phyloP scores from a whole-genome alignment of 2,329 filamentous ascomycete species.

The Penicillium sp. region DNA sequence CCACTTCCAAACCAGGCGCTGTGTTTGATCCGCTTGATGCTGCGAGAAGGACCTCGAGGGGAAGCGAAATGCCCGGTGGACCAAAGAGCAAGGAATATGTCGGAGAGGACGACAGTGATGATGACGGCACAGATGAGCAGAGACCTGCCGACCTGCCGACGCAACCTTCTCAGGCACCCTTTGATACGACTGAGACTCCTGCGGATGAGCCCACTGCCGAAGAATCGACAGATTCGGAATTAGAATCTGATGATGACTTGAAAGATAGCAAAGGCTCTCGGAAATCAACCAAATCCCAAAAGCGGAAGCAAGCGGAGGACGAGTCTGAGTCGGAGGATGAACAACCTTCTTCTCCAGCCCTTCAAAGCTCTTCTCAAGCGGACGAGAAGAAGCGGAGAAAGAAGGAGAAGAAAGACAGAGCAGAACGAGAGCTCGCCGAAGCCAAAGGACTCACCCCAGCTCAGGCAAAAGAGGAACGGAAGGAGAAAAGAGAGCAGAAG shows the following conservation, averaged over 20 bases:
- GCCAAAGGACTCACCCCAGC: background rate
- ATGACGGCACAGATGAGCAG: background rate
- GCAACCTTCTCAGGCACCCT: background rate
- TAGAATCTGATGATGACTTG: background rate
- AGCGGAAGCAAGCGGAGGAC: background rate
- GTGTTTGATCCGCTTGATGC: slow-evolving; percentile 26
- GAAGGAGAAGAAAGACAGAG: slow-evolving; percentile 10
- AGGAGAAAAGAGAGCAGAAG: slow-evolving; percentile 1
- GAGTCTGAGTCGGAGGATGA: background rate
- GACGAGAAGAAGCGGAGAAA: slow-evolving; percentile 13
- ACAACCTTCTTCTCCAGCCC: background rate
- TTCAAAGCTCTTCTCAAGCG: slow-evolving; percentile 1
- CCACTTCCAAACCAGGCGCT: slow-evolving; percentile 28
- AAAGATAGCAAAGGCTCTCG: background rate
- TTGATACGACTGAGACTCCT: background rate
- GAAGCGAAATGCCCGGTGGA: background rate
- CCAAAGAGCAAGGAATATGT: slow-evolving; percentile 1
- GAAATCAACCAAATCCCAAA: background rate
- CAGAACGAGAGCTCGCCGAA: background rate
- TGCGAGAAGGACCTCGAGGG: background rate
- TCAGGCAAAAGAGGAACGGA: slow-evolving; percentile 3
- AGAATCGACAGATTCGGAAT: background rate
- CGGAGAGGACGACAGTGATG: background rate
- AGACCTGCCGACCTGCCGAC: too few species aligned
- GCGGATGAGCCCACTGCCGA: background rate